Evolutionary conservation across 495 filamentous ascomycete species (phyloP).

Genomic region (Aspergillus nanangensis): DNA sequence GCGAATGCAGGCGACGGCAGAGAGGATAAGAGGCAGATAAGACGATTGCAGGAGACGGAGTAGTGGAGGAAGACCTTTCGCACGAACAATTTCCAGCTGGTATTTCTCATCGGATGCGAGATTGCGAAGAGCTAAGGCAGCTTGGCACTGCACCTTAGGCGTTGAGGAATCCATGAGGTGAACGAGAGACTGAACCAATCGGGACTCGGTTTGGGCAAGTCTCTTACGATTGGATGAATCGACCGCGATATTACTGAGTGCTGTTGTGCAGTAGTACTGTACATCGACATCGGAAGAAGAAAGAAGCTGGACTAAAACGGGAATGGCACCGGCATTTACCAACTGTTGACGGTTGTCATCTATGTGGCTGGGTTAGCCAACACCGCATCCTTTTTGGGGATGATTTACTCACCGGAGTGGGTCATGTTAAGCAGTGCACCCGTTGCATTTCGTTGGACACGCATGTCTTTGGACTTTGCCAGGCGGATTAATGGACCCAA

Average conservation of each 20-base stretch:
- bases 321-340: constrained; percentile 93
- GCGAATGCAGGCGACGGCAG: constrained; percentile 94
- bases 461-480: constrained; percentile 97
- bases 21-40: constrained; percentile 92
- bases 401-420: constrained; percentile 72
- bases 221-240: constrained; percentile 86
- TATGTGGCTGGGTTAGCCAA: constrained; percentile 24
- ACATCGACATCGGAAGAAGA: constrained; percentile 92
- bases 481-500: constrained; percentile 84
- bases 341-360: constrained; percentile 97
- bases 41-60: constrained; percentile 88
- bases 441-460: constrained; percentile 95
- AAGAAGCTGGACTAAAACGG: constrained; percentile 89
- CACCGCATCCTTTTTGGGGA: background rate
- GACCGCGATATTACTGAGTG: constrained; percentile 96
- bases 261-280: constrained; percentile 98
- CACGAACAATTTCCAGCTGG: constrained; percentile 92
- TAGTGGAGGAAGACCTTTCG: constrained; percentile 76
- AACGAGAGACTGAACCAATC: constrained; percentile 87
- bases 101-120: constrained; percentile 98
- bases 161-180: constrained; percentile 96
- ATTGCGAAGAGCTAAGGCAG: constrained; percentile 89
- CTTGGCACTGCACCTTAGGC: constrained; percentile 97
- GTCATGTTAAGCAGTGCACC: constrained; percentile 98
- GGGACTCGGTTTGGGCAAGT: constrained; percentile 81